A percentile compares a stretch with the other conserved stretches of the same genome.
Conservation (phyloP, 495 filamentous ascomycete genomes). For the Hypoxylon cercidicola region DNA sequence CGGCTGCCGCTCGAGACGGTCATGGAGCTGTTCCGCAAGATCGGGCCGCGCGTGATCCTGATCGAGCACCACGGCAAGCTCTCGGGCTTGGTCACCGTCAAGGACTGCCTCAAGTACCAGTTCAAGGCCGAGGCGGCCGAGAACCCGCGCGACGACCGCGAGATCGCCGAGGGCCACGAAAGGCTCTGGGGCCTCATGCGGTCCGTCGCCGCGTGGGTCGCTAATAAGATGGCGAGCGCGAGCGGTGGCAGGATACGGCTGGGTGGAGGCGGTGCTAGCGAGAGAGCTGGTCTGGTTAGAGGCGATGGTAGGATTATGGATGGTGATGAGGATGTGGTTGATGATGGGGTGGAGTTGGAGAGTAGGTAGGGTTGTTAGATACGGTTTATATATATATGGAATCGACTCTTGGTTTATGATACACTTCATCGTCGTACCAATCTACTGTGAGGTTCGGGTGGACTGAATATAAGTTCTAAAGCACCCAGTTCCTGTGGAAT, state of each 20-base stretch:
- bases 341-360: slow-evolving; percentile 71
- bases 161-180: slow-evolving; percentile 66
- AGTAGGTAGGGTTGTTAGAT: slow-evolving; percentile 37
- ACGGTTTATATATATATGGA: too few species aligned
- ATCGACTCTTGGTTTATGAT: too few species aligned
- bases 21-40: slow-evolving; percentile 99
- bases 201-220: slow-evolving; percentile 65
- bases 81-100: slow-evolving; percentile 89
- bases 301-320: slow-evolving; percentile 64
- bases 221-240: slow-evolving; percentile 58
- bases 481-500: too few species aligned
- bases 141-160: slow-evolving; percentile 67
- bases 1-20: slow-evolving; percentile 94
- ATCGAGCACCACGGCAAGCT: slow-evolving; percentile 90
- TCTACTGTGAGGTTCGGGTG: too few species aligned
- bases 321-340: slow-evolving; percentile 68
- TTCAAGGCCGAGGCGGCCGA: slow-evolving; percentile 95
- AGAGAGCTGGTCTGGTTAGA: slow-evolving; percentile 33
- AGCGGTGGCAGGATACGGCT: slow-evolving; percentile 62
- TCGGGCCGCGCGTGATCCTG: slow-evolving; percentile 92
- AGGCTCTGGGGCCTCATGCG: slow-evolving; percentile 74
- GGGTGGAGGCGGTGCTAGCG: slow-evolving; percentile 36
- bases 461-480: too few species aligned
- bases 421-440: neutral
- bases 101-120: slow-evolving; percentile 97